Percentiles rank a stretch among this genome's conserved stretches.
Evolutionary conservation across 148 eudicot species (phyloP).

Genomic region (Arctostaphylos glauca): DNA sequence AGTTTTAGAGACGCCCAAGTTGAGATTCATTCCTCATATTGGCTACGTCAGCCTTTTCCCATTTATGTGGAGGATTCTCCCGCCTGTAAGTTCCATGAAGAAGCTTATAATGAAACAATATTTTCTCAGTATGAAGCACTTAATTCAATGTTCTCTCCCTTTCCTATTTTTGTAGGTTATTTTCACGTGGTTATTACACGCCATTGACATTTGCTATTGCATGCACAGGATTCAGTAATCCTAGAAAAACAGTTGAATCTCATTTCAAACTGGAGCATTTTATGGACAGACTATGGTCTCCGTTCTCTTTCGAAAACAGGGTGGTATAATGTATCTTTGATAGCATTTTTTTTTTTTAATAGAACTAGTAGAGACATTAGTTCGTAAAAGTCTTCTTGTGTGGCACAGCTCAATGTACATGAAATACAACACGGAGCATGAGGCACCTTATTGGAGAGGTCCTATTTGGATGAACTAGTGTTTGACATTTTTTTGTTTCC

Average conservation of each 20-base stretch:
- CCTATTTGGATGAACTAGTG: conserved; percentile 85
- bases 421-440: conserved; percentile 94
- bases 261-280: conserved; percentile 68
- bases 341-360: not conserved
- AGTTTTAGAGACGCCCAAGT: conserved; percentile 64
- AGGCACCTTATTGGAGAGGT: conserved; percentile 97
- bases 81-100: conserved; percentile 64
- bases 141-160: not conserved
- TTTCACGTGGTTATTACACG: not conserved
- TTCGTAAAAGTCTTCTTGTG: not conserved
- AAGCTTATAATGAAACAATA: not conserved
- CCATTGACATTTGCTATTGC: conserved; percentile 7
- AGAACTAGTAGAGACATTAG: not conserved
- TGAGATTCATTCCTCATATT: conserved; percentile 84
- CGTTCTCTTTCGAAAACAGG: conserved; percentile 90
- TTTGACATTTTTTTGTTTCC: not conserved
- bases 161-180: not conserved
- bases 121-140: not conserved
- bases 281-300: conserved; percentile 82
- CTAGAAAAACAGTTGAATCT: conserved; percentile 86
- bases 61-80: conserved; percentile 75
- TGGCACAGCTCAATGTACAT: conserved; percentile 78
- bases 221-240: conserved; percentile 64
- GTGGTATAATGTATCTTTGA: conserved; percentile 25
- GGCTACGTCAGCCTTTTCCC: conserved; percentile 97